A percentile compares a stretch with the other conserved stretches of the same genome.
Conservation (phyloP, 2,329 filamentous ascomycete species). For the Whalleya microplaca region DNA sequence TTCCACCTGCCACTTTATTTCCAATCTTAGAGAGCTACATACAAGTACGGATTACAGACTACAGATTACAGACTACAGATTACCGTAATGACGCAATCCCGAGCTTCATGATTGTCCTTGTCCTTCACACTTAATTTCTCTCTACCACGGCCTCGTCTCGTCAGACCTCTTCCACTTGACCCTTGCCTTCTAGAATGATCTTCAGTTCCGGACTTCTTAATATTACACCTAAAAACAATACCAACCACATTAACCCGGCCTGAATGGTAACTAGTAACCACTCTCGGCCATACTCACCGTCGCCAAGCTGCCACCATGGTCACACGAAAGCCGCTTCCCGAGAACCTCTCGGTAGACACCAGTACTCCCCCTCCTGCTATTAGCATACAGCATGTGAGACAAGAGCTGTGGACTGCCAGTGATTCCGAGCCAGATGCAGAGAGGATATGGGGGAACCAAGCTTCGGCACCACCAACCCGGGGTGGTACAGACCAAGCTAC, state of each 20-base stretch:
- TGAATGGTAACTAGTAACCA: background rate
- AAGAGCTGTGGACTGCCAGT: conserved; percentile 38
- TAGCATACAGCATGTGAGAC: conserved; percentile 34
- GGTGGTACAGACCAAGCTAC: conserved; percentile 11
- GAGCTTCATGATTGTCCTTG: background rate
- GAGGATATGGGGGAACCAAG: conserved; percentile 33
- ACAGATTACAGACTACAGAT: background rate
- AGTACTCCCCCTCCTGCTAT: conserved; percentile 27
- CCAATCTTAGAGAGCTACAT: no score
- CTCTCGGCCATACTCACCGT: conserved; percentile 19
- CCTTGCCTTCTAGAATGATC: background rate
- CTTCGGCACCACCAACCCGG: conserved; percentile 6
- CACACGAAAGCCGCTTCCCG: conserved; percentile 44
- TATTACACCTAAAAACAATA: background rate
- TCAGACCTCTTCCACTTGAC: no score
- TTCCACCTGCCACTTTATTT: background rate
- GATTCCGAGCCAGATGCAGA: conserved; percentile 39
- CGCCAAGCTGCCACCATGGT: conserved; percentile 42
- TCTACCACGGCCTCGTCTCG: no score
- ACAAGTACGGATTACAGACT: no score
- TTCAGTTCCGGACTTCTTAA: background rate
- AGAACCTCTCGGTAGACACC: conserved; percentile 33
- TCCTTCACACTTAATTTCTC: background rate
- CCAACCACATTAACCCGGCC: background rate
- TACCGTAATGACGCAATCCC: background rate